phyloP scores from a whole-genome alignment of 129 eudicot species.

The Gnaphalium uliginosum region DNA sequence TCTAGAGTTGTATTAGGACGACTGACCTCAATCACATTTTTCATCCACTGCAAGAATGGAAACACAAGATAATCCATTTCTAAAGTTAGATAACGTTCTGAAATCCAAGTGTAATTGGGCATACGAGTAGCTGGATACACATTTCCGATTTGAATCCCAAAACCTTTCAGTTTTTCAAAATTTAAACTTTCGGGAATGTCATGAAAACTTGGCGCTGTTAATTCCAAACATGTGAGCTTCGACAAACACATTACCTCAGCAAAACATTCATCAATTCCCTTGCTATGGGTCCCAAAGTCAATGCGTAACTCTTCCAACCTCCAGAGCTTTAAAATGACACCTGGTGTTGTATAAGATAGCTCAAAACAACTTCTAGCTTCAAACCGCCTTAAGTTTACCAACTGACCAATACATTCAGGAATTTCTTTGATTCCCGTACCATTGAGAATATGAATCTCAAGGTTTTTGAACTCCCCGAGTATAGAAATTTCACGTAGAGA shows the following conservation, averaged over 20 bases:
- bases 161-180: neutral
- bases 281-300: neutral
- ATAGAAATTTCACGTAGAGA: slow-evolving; percentile 2
- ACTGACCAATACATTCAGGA: slow-evolving; percentile 2
- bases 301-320: neutral
- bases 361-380: neutral
- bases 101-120: neutral
- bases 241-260: neutral
- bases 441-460: neutral
- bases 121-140: too few relatives aligned
- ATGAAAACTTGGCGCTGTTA: neutral
- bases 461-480: neutral
- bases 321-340: neutral
- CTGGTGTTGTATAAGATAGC: neutral
- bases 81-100: neutral
- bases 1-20: neutral
- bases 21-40: neutral
- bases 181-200: neutral
- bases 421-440: neutral
- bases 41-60: neutral
- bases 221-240: neutral
- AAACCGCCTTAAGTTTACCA: slow-evolving; percentile 1
- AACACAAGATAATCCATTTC: neutral
- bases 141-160: neutral
- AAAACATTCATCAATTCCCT: neutral